phyloP scores from a whole-genome alignment of 495 filamentous ascomycete species.

The Eremomyces bilateralis region DNA sequence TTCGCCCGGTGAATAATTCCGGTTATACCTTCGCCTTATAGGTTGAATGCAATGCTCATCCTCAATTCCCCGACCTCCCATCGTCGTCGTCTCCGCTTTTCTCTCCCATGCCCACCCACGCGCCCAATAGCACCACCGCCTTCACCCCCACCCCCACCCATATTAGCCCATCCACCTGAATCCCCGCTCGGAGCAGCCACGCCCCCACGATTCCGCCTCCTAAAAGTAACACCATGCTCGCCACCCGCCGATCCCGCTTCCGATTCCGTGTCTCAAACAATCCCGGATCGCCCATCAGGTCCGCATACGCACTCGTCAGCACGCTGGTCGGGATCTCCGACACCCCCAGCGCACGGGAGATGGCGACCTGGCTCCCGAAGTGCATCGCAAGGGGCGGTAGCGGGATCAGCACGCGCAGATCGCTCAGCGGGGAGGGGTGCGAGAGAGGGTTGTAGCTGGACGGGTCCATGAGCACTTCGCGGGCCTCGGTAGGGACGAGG shows the following conservation, averaged over 20 bases:
- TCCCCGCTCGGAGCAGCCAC: conserved; percentile 33
- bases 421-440: conserved; percentile 9
- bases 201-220: conserved; percentile 41
- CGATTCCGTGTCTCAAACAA: conserved; percentile 37
- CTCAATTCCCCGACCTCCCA: background rate
- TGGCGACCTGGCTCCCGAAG: conserved; percentile 45
- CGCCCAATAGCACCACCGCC: conserved; percentile 19
- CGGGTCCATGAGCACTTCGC: conserved; percentile 15
- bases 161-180: conserved; percentile 31
- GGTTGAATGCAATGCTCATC: no score
- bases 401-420: conserved; percentile 29
- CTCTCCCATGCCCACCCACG: conserved; percentile 10
- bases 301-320: conserved; percentile 39
- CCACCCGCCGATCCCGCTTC: conserved; percentile 40
- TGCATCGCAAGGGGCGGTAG: conserved; percentile 50
- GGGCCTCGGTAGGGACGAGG: conserved; percentile 21
- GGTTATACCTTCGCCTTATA: no score
- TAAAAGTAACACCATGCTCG: conserved; percentile 33
- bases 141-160: conserved; percentile 41
- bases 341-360: conserved; percentile 37
- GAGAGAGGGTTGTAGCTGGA: no score
- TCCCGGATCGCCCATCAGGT: conserved; percentile 36
- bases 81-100: background rate
- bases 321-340: conserved; percentile 55
- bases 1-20: no score